A percentile compares a stretch with the other conserved stretches of the same genome.
phyloP scores from a whole-genome alignment of 140 eudicot species.

The Flaveria floridana region DNA sequence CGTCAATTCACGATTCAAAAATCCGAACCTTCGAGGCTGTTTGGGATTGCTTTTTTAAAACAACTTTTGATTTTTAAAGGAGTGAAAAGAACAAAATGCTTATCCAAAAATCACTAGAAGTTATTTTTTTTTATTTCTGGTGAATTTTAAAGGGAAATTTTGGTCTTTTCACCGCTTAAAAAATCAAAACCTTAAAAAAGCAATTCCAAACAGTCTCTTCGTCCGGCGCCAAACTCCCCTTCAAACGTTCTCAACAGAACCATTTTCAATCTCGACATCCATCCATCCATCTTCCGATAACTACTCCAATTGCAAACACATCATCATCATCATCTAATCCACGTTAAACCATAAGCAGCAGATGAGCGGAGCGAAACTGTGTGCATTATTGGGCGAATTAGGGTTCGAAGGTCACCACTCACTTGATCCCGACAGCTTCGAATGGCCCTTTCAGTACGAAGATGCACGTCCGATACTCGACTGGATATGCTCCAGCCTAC shows the following conservation, averaged over 20 bases:
- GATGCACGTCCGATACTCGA: constrained; percentile 89
- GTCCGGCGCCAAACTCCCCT: background rate
- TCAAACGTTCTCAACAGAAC: background rate
- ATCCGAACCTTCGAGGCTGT: background rate
- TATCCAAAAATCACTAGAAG: too few species aligned
- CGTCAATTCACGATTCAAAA: too few species aligned
- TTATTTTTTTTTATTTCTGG: too few species aligned
- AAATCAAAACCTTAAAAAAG: too few species aligned
- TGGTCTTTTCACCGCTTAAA: too few species aligned
- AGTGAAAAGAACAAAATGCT: too few species aligned
- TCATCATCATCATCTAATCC: background rate
- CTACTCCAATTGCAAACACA: too few species aligned
- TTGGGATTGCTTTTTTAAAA: too few species aligned
- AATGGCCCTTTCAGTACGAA: constrained; percentile 98
- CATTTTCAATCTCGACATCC: background rate
- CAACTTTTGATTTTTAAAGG: too few species aligned
- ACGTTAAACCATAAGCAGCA: constrained; percentile 11
- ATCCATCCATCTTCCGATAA: too few species aligned
- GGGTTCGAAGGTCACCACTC: constrained; percentile 67
- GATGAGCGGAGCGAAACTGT: constrained; percentile 76
- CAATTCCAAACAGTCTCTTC: too few species aligned
- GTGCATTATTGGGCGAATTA: constrained; percentile 66
- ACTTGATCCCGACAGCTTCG: constrained; percentile 86
- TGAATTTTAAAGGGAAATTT: too few species aligned
- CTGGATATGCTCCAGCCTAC: constrained; percentile 87